Conservation (phyloP, 2,329 filamentous ascomycete species). For the Botrytis medusae region DNA sequence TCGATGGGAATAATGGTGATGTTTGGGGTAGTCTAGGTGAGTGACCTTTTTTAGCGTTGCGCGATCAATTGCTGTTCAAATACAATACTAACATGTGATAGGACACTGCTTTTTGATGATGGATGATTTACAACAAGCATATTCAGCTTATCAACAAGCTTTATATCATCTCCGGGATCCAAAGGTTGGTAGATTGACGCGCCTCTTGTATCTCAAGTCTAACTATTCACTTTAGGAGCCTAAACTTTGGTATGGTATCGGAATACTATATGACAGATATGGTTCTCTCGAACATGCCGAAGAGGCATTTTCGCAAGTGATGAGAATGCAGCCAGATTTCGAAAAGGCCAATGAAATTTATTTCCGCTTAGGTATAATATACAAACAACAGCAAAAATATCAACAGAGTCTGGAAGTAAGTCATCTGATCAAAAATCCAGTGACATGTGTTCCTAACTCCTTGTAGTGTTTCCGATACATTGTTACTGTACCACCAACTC, state of each 20-base stretch:
- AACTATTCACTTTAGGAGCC: slow-evolving; percentile 63
- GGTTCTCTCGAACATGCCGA: slow-evolving; percentile 96
- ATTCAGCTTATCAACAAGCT: slow-evolving; percentile 93
- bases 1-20: slow-evolving; percentile 87
- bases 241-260: slow-evolving; percentile 98
- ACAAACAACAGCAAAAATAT: slow-evolving; percentile 97
- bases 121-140: slow-evolving; percentile 95
- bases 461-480: slow-evolving; percentile 96
- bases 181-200: slow-evolving; percentile 58
- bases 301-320: slow-evolving; percentile 96
- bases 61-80: slow-evolving; percentile 19
- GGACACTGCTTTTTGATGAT: slow-evolving; percentile 99
- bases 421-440: slow-evolving; percentile 28
- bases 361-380: slow-evolving; percentile 98
- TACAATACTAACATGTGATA: slow-evolving; percentile 42
- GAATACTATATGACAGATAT: slow-evolving; percentile 94
- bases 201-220: slow-evolving; percentile 21
- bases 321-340: slow-evolving; percentile 96
- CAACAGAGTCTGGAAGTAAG: slow-evolving; percentile 84
- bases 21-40: slow-evolving; percentile 93
- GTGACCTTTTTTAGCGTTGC: slow-evolving; percentile 35
- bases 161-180: slow-evolving; percentile 90
- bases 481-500: slow-evolving; percentile 85
- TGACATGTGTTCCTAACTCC: slow-evolving; percentile 27
- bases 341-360: slow-evolving; percentile 99